phyloP scores from a whole-genome alignment of 108 stramenopile genomes.

The Cylindrotheca closterium region DNA sequence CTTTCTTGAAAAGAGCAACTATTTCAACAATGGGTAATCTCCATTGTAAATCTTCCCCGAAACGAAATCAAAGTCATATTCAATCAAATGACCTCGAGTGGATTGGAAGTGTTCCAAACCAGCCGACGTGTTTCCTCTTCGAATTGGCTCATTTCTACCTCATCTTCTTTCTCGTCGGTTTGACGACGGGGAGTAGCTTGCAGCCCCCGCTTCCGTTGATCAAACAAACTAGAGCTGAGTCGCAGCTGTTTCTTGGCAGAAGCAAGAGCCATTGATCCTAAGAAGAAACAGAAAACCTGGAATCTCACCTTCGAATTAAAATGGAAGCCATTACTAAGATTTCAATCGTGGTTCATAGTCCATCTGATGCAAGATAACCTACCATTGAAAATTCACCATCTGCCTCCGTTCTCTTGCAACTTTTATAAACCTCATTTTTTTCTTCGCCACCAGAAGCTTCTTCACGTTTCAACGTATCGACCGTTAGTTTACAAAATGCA shows the following conservation, averaged over 20 bases:
- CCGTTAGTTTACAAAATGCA: neutral
- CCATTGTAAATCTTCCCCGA: no score
- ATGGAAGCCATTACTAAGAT: neutral
- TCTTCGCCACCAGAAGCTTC: neutral
- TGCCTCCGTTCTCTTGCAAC: conserved; percentile 25
- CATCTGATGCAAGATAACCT: neutral
- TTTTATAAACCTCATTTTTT: neutral
- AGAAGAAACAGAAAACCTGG: conserved; percentile 21
- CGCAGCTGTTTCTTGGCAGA: conserved; percentile 20
- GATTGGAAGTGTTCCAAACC: conserved; percentile 2
- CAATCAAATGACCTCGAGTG: neutral
- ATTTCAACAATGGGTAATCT: no score
- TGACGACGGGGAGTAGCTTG: neutral
- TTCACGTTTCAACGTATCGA: neutral
- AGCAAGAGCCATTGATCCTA: conserved; percentile 23
- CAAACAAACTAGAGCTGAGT: conserved; percentile 22
- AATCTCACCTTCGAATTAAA: conserved; percentile 10
- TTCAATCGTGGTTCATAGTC: neutral
- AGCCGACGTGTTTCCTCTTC: conserved; percentile 9
- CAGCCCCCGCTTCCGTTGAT: conserved; percentile 20
- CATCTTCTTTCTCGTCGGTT: neutral
- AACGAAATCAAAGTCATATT: no score
- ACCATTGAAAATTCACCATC: conserved; percentile 30
- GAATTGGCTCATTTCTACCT: neutral
- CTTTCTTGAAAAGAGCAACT: no score